phyloP scores from a whole-genome alignment of 2,329 filamentous ascomycete species.

The Penicillium sp. region DNA sequence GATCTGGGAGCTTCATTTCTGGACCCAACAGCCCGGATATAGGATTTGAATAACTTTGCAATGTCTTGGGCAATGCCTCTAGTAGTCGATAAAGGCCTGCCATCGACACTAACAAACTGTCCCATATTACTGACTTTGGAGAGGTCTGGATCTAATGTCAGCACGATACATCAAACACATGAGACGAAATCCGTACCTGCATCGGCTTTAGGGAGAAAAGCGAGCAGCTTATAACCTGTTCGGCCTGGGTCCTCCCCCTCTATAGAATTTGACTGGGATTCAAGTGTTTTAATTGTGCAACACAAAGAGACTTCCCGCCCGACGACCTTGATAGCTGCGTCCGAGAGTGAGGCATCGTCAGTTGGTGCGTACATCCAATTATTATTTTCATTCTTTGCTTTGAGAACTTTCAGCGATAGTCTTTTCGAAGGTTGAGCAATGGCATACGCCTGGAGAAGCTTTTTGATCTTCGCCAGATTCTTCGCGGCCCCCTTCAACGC shows the following conservation, averaged over 20 bases:
- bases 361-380: slow-evolving; percentile 63
- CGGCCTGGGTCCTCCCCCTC: not conserved
- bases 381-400: slow-evolving; percentile 58
- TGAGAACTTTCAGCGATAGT: slow-evolving; percentile 55
- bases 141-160: slow-evolving; percentile 31
- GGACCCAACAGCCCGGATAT: slow-evolving; percentile 42
- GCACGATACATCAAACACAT: not conserved
- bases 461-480: slow-evolving; percentile 52
- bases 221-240: slow-evolving; percentile 45
- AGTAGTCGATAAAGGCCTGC: slow-evolving; percentile 52
- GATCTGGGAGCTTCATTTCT: slow-evolving; percentile 15
- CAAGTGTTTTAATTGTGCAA: slow-evolving; percentile 41
- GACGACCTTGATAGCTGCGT: slow-evolving; percentile 56
- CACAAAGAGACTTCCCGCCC: slow-evolving; percentile 54
- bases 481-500: slow-evolving; percentile 52
- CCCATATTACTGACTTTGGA: slow-evolving; percentile 35
- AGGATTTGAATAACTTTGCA: slow-evolving; percentile 50
- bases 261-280: slow-evolving; percentile 27
- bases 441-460: slow-evolving; percentile 57
- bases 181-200: slow-evolving; percentile 29
- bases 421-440: slow-evolving; percentile 57
- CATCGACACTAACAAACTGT: slow-evolving; percentile 58
- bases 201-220: slow-evolving; percentile 50
- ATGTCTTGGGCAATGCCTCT: slow-evolving; percentile 55
- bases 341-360: slow-evolving; percentile 45